phyloP scores from a whole-genome alignment of 2,329 filamentous ascomycete genomes.

The Phoma sp. region DNA sequence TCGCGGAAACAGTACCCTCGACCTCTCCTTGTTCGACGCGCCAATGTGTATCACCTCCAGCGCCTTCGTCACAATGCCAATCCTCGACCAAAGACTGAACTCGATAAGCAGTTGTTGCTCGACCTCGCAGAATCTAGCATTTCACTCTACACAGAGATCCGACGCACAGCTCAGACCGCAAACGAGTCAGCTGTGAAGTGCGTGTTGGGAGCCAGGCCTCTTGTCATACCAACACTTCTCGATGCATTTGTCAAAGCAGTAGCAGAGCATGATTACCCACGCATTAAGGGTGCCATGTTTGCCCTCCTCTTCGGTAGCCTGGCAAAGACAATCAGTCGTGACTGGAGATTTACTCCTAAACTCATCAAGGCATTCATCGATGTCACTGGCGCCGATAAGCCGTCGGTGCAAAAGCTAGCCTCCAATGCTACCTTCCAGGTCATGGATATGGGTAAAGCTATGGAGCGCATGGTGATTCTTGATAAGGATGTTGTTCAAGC shows the following conservation, averaged over 20 bases:
- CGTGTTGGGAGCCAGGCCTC: slow-evolving; percentile 81
- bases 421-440: slow-evolving; percentile 81
- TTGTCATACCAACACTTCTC: slow-evolving; percentile 89
- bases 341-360: slow-evolving; percentile 95
- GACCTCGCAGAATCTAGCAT: slow-evolving; percentile 90
- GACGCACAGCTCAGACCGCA: slow-evolving; percentile 89
- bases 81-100: slow-evolving; percentile 83
- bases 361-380: slow-evolving; percentile 89
- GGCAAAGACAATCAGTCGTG: slow-evolving; percentile 82
- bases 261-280: slow-evolving; percentile 79
- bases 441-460: slow-evolving; percentile 87
- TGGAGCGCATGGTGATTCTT: slow-evolving; percentile 84
- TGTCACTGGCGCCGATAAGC: slow-evolving; percentile 88
- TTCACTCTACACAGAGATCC: slow-evolving; percentile 92
- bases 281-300: slow-evolving; percentile 94
- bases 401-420: slow-evolving; percentile 90
- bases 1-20: slow-evolving; percentile 91
- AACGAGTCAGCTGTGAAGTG: slow-evolving; percentile 93
- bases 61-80: slow-evolving; percentile 93
- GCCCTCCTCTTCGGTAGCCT: slow-evolving; percentile 88
- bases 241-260: slow-evolving; percentile 79
- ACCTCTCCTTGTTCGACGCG: slow-evolving; percentile 87
- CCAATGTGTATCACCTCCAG: slow-evolving; percentile 92
- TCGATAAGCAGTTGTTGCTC: slow-evolving; percentile 83
- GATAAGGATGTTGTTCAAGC: slow-evolving; percentile 72